phyloP scores from a whole-genome alignment of 129 eudicot species.

The Saussurea involucrata region DNA sequence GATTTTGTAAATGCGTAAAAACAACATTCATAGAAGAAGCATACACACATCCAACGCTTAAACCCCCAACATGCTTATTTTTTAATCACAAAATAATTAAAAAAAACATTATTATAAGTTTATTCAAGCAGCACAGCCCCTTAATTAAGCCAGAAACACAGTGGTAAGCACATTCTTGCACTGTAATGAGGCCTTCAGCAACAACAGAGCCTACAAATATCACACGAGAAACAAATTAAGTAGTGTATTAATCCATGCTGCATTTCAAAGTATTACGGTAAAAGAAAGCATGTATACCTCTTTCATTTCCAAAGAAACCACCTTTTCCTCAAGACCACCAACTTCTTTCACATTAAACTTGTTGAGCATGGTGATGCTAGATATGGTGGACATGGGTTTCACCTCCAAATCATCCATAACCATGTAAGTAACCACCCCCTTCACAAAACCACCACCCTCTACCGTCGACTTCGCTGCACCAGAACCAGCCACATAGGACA shows the following conservation, averaged over 20 bases:
- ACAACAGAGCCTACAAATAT: constrained; percentile 27
- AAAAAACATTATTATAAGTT: too few species aligned
- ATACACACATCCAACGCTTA: too few species aligned
- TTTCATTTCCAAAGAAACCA: constrained; percentile 35
- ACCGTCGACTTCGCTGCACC: neutral
- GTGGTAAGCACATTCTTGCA: constrained; percentile 24
- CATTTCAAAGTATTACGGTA: neutral
- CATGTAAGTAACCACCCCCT: constrained; percentile 58
- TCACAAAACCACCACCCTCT: constrained; percentile 48
- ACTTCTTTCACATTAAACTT: constrained; percentile 41
- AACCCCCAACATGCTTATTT: too few species aligned
- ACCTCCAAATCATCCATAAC: constrained; percentile 56
- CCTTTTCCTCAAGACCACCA: constrained; percentile 38
- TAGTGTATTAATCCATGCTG: neutral
- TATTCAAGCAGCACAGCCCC: neutral
- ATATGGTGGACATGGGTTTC: constrained; percentile 53
- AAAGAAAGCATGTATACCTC: constrained; percentile 27
- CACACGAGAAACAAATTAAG: neutral
- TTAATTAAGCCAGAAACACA: constrained; percentile 22
- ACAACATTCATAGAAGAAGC: too few species aligned
- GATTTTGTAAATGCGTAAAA: too few species aligned
- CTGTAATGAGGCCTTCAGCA: constrained; percentile 28
- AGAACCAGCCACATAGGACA: neutral
- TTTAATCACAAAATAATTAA: too few species aligned
- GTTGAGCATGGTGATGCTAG: constrained; percentile 36